Percentiles rank a stretch among this genome's conserved stretches.
Evolutionary conservation across 2,329 filamentous ascomycete genomes (phyloP).

Genomic region (Akanthomyces dipterigenus): DNA sequence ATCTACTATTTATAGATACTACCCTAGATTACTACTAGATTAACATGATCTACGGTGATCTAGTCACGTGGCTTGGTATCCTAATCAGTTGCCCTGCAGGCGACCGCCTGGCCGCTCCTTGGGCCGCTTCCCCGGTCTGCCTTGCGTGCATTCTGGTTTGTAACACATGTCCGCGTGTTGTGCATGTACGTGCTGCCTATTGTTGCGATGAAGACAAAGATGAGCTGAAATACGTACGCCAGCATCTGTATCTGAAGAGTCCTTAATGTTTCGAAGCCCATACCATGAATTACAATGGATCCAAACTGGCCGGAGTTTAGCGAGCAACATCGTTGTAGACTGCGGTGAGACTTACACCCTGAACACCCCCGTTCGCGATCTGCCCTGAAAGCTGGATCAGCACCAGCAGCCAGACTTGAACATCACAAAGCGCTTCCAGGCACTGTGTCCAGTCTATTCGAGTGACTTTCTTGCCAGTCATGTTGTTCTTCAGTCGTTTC

Average conservation of each 20-base stretch:
- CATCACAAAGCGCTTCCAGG: background rate
- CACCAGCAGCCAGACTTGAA: slow-evolving; percentile 15
- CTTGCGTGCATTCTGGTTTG: too few species aligned
- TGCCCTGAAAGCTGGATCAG: slow-evolving; percentile 16
- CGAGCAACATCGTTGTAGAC: slow-evolving; percentile 3
- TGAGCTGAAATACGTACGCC: slow-evolving; percentile 17
- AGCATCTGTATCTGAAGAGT: slow-evolving; percentile 18
- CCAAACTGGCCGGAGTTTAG: slow-evolving; percentile 17
- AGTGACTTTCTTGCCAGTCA: slow-evolving; percentile 21
- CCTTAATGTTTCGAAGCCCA: slow-evolving; percentile 19
- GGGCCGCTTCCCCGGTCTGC: too few species aligned
- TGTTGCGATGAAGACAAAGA: slow-evolving; percentile 19
- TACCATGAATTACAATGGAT: slow-evolving; percentile 19
- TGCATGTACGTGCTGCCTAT: slow-evolving; percentile 18
- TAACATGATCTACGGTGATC: too few species aligned
- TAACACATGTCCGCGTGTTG: slow-evolving; percentile 21
- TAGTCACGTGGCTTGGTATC: too few species aligned
- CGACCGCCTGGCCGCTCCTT: too few species aligned
- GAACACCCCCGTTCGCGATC: slow-evolving; percentile 25
- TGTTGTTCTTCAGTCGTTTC: slow-evolving; percentile 59
- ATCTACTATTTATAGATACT: too few species aligned
- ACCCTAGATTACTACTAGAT: too few species aligned
- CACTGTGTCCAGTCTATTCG: background rate
- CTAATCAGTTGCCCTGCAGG: too few species aligned
- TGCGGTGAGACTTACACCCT: slow-evolving; percentile 16